These are phyloP conservation scores for Selaginella tamariscina DNA, from an alignment of 75 land plant genomes.

Conservation along the genomic window DNA sequence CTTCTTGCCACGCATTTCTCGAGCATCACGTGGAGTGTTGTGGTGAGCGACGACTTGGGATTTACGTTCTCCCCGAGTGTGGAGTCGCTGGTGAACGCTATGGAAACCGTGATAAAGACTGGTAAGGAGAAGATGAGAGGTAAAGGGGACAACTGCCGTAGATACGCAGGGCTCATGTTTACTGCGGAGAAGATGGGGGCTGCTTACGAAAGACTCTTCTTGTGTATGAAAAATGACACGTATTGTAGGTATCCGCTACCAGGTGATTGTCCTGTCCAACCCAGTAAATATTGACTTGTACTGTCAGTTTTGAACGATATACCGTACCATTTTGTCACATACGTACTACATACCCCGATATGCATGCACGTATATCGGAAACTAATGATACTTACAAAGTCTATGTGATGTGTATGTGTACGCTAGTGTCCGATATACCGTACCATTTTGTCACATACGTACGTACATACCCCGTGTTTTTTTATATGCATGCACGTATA, in stretches of 20 bases:
- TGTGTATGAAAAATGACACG: constrained; percentile 40
- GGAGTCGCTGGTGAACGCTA: constrained; percentile 30
- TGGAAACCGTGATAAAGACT: constrained; percentile 34
- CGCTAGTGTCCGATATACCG: neutral
- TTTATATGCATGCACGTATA: neutral
- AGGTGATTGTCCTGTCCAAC: constrained; percentile 5
- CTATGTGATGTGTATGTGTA: neutral
- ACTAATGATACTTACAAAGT: constrained; percentile 15
- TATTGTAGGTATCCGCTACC: constrained; percentile 41
- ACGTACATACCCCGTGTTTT: constrained; percentile 17
- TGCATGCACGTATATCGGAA: constrained; percentile 6
- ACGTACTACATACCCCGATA: constrained; percentile 24
- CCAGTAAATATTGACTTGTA: neutral
- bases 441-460: neutral
- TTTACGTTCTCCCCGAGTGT: constrained; percentile 67
- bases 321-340: too few relatives aligned
- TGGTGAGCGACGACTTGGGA: constrained; percentile 47
- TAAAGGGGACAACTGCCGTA: constrained; percentile 36
- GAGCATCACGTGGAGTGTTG: constrained; percentile 50
- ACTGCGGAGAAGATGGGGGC: constrained; percentile 55
- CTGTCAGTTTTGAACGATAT: constrained; percentile 13
- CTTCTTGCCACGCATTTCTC: constrained; percentile 54
- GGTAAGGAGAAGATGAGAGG: constrained; percentile 27
- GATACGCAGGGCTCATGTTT: constrained; percentile 44
- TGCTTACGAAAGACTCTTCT: constrained; percentile 61